These are phyloP conservation scores for Thelonectria rubi DNA, from an alignment of 2,329 filamentous ascomycete genomes.

Conservation along the genomic window DNA sequence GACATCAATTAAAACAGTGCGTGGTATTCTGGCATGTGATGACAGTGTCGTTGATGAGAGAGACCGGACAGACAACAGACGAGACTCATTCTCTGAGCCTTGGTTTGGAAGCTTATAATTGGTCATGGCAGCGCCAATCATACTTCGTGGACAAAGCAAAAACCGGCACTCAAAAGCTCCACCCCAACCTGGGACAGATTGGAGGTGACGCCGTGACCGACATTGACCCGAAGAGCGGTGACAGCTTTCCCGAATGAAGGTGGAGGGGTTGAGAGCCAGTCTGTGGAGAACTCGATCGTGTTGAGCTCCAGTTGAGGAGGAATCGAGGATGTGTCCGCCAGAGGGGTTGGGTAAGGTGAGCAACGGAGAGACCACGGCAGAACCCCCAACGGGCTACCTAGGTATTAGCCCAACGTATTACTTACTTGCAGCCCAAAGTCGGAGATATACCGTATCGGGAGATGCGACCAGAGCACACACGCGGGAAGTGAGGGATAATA, in stretches of 20 bases:
- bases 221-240: constrained; percentile 19
- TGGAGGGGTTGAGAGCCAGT: constrained; percentile 15
- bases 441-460: constrained; percentile 21
- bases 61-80: background rate
- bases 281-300: constrained; percentile 14
- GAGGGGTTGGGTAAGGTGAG: constrained; percentile 10
- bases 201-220: constrained; percentile 10
- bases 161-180: background rate
- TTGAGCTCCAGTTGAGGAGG: constrained; percentile 13
- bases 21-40: constrained; percentile 16
- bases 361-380: background rate
- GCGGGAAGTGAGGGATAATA: constrained; percentile 26
- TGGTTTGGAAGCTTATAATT: no score
- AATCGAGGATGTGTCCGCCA: no score
- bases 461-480: constrained; percentile 6
- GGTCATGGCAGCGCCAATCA: no score
- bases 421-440: constrained; percentile 9
- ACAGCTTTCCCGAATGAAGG: constrained; percentile 28
- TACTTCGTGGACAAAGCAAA: background rate
- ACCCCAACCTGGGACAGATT: background rate
- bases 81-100: background rate
- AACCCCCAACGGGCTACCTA: constrained; percentile 11
- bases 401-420: constrained; percentile 24
- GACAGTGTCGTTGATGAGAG: background rate
- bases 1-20: background rate